These are phyloP conservation scores for Iberis pinnata DNA, from an alignment of 345 rosid genomes.

Conservation along the genomic window DNA sequence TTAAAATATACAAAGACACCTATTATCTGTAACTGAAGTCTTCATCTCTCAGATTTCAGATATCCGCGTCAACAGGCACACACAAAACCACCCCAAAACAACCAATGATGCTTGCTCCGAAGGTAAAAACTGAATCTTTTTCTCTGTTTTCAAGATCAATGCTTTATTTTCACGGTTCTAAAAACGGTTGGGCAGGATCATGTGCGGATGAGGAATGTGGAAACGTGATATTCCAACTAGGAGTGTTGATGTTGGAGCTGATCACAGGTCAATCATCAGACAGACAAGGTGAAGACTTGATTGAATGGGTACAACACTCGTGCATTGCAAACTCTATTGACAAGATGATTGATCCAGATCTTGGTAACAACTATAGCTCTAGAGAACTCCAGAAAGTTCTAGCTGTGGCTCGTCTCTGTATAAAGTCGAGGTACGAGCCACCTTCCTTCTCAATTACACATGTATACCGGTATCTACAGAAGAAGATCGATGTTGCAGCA, in stretches of 20 bases:
- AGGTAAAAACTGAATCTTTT: conserved; percentile 39
- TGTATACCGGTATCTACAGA: conserved; percentile 65
- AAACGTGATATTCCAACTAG: conserved; percentile 70
- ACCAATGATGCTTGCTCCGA: conserved; percentile 36
- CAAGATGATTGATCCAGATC: conserved; percentile 86
- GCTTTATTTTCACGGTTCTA: background rate
- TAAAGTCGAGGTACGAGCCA: conserved; percentile 53
- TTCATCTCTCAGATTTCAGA: conserved; percentile 51
- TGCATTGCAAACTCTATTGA: conserved; percentile 54
- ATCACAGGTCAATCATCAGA: conserved; percentile 87
- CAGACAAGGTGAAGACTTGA: conserved; percentile 45
- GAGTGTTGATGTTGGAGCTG: conserved; percentile 75
- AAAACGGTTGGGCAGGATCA: conserved; percentile 18
- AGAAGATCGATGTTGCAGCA: conserved; percentile 38
- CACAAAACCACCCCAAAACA: conserved; percentile 26
- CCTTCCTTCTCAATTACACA: conserved; percentile 49
- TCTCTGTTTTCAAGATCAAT: background rate
- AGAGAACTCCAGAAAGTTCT: conserved; percentile 65
- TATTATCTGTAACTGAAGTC: background rate
- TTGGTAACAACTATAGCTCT: conserved; percentile 55
- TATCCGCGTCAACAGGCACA: conserved; percentile 43
- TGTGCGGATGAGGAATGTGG: conserved; percentile 39
- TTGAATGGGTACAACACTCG: conserved; percentile 79
- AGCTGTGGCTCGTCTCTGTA: conserved; percentile 65
- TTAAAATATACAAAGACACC: background rate